Conservation (phyloP, 305 asterid species). For the Plantago coronopus region DNA sequence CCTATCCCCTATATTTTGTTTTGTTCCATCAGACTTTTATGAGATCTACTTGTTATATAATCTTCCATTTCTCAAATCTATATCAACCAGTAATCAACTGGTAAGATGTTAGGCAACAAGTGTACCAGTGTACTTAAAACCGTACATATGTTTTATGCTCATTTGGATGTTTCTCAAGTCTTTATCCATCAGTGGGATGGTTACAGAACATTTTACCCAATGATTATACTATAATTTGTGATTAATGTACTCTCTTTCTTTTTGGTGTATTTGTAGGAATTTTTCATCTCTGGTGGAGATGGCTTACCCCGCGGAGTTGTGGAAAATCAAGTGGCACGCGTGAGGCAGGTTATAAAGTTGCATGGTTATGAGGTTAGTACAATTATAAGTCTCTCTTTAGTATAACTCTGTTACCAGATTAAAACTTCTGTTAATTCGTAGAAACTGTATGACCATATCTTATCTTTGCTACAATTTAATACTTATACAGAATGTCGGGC, state of each 20-base stretch:
- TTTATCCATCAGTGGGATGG: not conserved
- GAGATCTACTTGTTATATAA: conserved; percentile 6
- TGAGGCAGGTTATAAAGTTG: conserved; percentile 74
- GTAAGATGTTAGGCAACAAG: not conserved
- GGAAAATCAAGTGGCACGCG: conserved; percentile 86
- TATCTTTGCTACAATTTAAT: not conserved
- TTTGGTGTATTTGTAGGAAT: conserved; percentile 52
- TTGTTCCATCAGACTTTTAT: not conserved
- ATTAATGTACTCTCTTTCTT: no score
- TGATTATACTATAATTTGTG: no score
- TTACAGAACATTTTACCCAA: not conserved
- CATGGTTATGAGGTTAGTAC: conserved; percentile 79
- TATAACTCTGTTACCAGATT: not conserved
- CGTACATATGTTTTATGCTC: not conserved
- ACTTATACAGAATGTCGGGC: not conserved
- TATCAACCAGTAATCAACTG: not conserved
- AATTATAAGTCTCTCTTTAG: conserved; percentile 3
- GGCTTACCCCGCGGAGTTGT: conserved; percentile 99
- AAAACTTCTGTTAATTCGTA: not conserved
- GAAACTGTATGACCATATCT: not conserved
- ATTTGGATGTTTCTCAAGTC: not conserved
- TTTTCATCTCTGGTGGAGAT: conserved; percentile 96
- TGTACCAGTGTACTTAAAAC: conserved; percentile 10
- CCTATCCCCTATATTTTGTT: conserved; percentile 7
- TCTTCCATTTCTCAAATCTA: not conserved